A percentile compares a stretch with the other conserved stretches of the same genome.
Conservation (phyloP, 495 filamentous ascomycete genomes). For the Hypoxylon crocopeplum region DNA sequence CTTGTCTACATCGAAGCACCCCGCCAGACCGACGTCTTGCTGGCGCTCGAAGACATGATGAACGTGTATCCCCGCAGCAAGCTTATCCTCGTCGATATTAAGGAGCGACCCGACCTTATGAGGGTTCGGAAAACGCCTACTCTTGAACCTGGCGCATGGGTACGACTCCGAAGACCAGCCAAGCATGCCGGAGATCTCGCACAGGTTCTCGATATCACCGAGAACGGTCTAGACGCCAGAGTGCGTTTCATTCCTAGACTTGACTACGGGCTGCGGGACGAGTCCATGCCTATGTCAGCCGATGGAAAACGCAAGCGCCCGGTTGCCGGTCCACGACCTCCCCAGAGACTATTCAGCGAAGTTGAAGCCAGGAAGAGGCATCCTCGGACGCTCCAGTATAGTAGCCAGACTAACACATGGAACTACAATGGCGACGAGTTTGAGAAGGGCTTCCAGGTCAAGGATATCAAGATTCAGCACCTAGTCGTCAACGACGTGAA, state of each 20-base stretch:
- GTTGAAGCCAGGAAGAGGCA: constrained; percentile 90
- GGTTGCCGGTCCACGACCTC: constrained; percentile 70
- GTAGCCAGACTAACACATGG: constrained; percentile 72
- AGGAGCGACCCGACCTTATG: constrained; percentile 97
- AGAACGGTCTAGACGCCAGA: constrained; percentile 87
- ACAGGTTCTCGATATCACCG: constrained; percentile 90
- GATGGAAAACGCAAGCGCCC: constrained; percentile 81
- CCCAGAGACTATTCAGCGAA: constrained; percentile 92
- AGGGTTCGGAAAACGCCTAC: constrained; percentile 83
- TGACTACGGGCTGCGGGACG: constrained; percentile 89
- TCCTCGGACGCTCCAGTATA: constrained; percentile 71
- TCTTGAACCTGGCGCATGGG: constrained; percentile 88
- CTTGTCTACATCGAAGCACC: constrained; percentile 95
- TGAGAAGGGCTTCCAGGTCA: constrained; percentile 89
- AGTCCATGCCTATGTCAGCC: constrained; percentile 59
- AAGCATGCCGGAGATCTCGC: constrained; percentile 91
- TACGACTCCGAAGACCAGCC: constrained; percentile 79
- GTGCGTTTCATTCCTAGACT: constrained; percentile 87
- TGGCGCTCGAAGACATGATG: constrained; percentile 79
- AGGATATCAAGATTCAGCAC: constrained; percentile 88
- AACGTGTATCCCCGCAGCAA: constrained; percentile 86
- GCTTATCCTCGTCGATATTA: constrained; percentile 87
- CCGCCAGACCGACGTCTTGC: constrained; percentile 82
- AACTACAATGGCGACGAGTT: constrained; percentile 86
- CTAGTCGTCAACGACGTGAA: constrained; percentile 87